A percentile compares a stretch with the other conserved stretches of the same genome.
These are phyloP conservation scores for Breviolum minutum DNA, from an alignment of 73 alveolate genomes.

Conservation along the genomic window DNA sequence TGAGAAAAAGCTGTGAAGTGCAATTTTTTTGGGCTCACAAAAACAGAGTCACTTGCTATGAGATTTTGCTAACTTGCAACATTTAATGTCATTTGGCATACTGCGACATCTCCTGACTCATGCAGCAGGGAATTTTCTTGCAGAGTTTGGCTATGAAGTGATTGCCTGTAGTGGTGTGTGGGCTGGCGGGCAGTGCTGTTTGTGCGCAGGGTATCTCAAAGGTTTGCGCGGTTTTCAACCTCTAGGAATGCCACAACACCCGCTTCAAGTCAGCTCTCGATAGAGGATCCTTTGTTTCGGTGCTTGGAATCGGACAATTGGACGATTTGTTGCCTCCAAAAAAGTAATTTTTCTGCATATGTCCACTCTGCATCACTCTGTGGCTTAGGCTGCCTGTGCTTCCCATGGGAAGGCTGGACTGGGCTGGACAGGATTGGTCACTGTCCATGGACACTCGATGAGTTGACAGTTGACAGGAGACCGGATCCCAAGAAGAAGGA, in stretches of 20 bases:
- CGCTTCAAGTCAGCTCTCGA: too few relatives aligned
- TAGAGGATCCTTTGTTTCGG: background rate
- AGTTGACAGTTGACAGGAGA: background rate
- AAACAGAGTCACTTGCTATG: too few relatives aligned
- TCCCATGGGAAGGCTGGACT: conserved; percentile 48
- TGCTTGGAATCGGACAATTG: background rate
- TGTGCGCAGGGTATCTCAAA: conserved; percentile 36
- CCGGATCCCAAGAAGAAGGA: conserved; percentile 68
- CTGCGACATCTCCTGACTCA: too few relatives aligned
- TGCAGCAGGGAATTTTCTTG: too few relatives aligned
- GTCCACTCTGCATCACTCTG: background rate
- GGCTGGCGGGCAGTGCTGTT: conserved; percentile 81
- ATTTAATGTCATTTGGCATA: too few relatives aligned
- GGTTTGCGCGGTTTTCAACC: background rate
- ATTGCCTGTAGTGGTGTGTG: background rate
- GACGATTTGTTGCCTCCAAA: background rate
- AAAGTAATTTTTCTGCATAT: background rate
- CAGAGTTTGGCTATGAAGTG: too few relatives aligned
- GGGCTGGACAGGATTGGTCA: background rate
- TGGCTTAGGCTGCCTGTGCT: conserved; percentile 34
- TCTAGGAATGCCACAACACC: background rate
- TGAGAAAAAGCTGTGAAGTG: too few relatives aligned
- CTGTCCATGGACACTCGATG: background rate
- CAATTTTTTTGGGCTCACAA: too few relatives aligned
- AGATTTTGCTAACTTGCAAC: too few relatives aligned